Base-by-base conservation (phyloP, 768 basidiomycete genomes). In the Termitomyces eurrhizus region DNA sequence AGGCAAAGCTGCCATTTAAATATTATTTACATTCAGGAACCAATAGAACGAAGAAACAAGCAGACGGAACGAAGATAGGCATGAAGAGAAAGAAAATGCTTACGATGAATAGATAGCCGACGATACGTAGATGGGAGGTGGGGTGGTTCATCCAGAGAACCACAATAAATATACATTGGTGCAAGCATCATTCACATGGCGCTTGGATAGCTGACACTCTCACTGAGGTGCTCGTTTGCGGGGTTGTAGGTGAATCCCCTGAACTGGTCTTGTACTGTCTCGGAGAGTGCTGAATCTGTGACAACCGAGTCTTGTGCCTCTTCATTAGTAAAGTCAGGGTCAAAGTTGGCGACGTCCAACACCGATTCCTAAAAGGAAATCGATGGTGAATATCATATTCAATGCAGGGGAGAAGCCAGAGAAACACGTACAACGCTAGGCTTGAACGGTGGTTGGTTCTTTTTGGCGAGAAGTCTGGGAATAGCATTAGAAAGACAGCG, bases 251-350 rank as follows among this genome's bases (percentile, higher is more conserved):
- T 93, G 76, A 94, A 94, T 32, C 92, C 92, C 67, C 82, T 79
- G 83, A 98, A 98, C 72, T 95, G 93, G 68, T 95, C 93, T 72
- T 99, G 96, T 2, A 99, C 94, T 0, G 95, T 98, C 78, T 97
- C 92, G 16, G 92, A 95, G 41, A 99, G 77, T 32, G 85, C 88
- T 4, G 93, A 95, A 68, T 95, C 93, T 64, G 92, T 92, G 42
- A 99, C 96, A 57, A 98, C 95, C 1, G 93, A 95, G 74, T 99
- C 96, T 67, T 93, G 87, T 2, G 95, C 90, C 59, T 92, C 89
- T 72, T 99, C 96, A 62, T 89, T 92, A 33, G 95, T 98, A 71
- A 99, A 99, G 73, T 98, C 96, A 29, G 93, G 84, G 73, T 98
- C 97, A 76, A 99, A 98, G 80, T 98, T 94, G 60, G 89, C 93